Evolutionary conservation across 2,329 filamentous ascomycete genomes (phyloP).

Genomic region (Teratosphaeria destructans): DNA sequence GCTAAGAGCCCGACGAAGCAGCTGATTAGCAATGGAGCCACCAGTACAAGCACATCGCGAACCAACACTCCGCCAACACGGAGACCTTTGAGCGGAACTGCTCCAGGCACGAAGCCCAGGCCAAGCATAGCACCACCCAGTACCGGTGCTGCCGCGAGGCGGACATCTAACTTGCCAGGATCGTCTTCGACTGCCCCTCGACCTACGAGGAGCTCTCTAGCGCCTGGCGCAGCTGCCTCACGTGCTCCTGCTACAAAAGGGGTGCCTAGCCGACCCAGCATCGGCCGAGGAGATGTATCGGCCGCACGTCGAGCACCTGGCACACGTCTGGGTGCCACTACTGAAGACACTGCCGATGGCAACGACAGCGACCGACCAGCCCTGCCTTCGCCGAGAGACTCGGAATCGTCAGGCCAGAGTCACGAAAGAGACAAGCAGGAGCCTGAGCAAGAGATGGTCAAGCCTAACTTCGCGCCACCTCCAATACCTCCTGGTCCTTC

Average conservation of each 20-base stretch:
- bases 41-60: slow-evolving; percentile 50
- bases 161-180: slow-evolving; percentile 20
- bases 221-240: neutral
- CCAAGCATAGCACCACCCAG: slow-evolving; percentile 41
- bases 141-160: slow-evolving; percentile 13
- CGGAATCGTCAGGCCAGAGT: slow-evolving; percentile 11
- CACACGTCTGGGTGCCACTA: slow-evolving; percentile 12
- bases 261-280: slow-evolving; percentile 5
- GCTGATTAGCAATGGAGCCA: slow-evolving; percentile 39
- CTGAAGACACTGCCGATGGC: slow-evolving; percentile 14
- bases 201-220: slow-evolving; percentile 1
- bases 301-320: slow-evolving; percentile 6
- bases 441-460: slow-evolving; percentile 15
- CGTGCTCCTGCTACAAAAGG: slow-evolving; percentile 7
- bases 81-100: slow-evolving; percentile 23
- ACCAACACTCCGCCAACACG: slow-evolving; percentile 54
- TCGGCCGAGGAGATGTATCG: slow-evolving; percentile 2
- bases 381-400: slow-evolving; percentile 11
- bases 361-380: slow-evolving; percentile 12
- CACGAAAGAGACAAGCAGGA: slow-evolving; percentile 11
- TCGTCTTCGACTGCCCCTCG: slow-evolving; percentile 23
- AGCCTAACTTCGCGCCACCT: slow-evolving; percentile 23
- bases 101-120: slow-evolving; percentile 42
- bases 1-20: slow-evolving; percentile 74
- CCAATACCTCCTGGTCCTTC: slow-evolving; percentile 17